Base-by-base conservation (phyloP, 1,139 yeast genomes). In the Yamadazyma pseudoaaseri region DNA sequence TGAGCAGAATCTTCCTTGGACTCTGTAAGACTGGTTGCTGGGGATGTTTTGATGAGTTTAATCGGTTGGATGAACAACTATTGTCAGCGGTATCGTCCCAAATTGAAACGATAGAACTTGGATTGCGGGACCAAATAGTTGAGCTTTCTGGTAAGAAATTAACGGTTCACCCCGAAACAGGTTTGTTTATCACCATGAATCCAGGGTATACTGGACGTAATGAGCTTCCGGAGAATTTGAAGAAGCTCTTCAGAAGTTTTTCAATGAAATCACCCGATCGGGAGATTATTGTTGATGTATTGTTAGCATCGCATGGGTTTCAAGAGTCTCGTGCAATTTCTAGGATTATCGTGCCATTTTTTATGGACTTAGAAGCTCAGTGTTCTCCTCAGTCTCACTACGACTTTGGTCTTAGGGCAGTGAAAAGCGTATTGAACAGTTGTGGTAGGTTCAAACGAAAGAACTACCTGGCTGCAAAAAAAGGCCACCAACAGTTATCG, bases 31-130 rank as follows among this genome's bases (percentile, higher is more conserved):
- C 89, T 5, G 96, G 96, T 1, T 84, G 89, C 1, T 90, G 96
- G 96, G 96, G 92, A 3, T 90, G 97, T 55, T 92, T 92, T 60
- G 98, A 92, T 56, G 98, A 92, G 55, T 90, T 92, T 51, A 92
- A 92, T 52, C 70, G 98, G 44, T 69, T 92, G 30, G 81, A 81
- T 31, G 78, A 76, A 38, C 71, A 70, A 11, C 82, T 81, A 37
- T 61, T 92, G 33, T 86, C 96, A 58, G 92, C 97, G 0, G 83
- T 89, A 0, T 83, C 97, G 0, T 79, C 94, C 0, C 90, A 83
- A 48, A 73, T 92, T 26, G 95, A 85, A 47, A 65, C 62, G 12
- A 86, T 89, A 27, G 94, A 87, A 47, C 47, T 57, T 5, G 80
- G 81, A 0, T 52, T 82, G 29, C 48, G 48, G 11, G 27, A 49